Base-by-base conservation (phyloP, 2,329 filamentous ascomycete species). In the Aspergillus nomiae region DNA sequence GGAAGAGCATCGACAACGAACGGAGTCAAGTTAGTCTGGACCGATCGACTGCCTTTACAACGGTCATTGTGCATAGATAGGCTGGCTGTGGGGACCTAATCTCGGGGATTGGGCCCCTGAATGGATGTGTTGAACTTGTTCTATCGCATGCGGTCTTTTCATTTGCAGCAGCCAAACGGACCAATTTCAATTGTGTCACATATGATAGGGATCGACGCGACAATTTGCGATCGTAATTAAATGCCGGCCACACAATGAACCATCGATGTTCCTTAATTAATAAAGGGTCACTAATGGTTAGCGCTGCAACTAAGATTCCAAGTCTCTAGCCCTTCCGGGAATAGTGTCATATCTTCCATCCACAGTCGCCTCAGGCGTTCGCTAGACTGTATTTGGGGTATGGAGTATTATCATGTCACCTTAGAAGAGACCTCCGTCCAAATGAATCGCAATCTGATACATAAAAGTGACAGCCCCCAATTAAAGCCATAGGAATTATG, bases 1-100 rank as follows among this genome's bases (percentile, higher is more conserved):
- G 46, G 57, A 43, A 57, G 36, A 61, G n/a, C 36, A 60, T 43
- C 32, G 51, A 59, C 46, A 26, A 58, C 21, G 36, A 50, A 48
- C 16, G 30, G 34, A 12, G 14, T 38, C 38, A 41, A 9, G n/a
- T 51, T 32, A 26, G 55, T 16, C 45, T 60, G 19, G 19, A 16
- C 43, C 12, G 24, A 55, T 43, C 12, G 26, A 16, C n/a, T 24
- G 30, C 58, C 21, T 30, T 54, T 43, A 34, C 32, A 57, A 61
- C 59, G 59, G 45, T 45, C 28, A 58, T 38, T 50, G 45, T 58
- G 43, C 54, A 61, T 59, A 46, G 36, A 26, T 26, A 46, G 14
- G 28, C 30, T 26, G 24, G 34, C 24, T 46, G 32, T 28, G 34
- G 41, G 19, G 26, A 45, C 12, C 14, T 14, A 50, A 30, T 50